Evolutionary conservation across 495 filamentous ascomycete genomes (phyloP).

Genomic region (Cercophora sp.): DNA sequence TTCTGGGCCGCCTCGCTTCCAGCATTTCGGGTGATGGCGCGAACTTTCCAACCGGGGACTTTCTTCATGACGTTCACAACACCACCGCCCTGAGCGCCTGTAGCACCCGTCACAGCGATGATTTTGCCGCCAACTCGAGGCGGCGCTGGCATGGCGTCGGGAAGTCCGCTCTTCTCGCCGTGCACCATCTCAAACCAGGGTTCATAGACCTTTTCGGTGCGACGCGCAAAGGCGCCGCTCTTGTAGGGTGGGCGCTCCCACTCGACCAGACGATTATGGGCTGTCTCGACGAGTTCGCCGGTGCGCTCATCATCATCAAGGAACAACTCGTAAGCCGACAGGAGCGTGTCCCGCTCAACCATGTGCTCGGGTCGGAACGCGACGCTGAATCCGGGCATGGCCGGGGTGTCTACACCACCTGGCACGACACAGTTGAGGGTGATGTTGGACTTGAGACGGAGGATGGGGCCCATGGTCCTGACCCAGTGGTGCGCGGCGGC

Average conservation of each 20-base stretch:
- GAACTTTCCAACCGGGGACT: slow-evolving; percentile 12
- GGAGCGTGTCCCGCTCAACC: slow-evolving; percentile 4
- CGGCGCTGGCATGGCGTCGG: neutral
- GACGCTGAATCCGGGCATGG: slow-evolving; percentile 34
- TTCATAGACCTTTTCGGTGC: slow-evolving; percentile 36
- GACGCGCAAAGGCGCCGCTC: slow-evolving; percentile 17
- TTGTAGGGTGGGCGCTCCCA: slow-evolving; percentile 25
- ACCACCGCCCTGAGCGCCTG: slow-evolving; percentile 18
- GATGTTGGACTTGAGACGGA: slow-evolving; percentile 37
- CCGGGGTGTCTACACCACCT: slow-evolving; percentile 31
- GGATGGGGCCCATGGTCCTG: slow-evolving; percentile 24
- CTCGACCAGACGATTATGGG: slow-evolving; percentile 28
- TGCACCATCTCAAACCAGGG: slow-evolving; percentile 39
- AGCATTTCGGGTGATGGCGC: slow-evolving; percentile 16
- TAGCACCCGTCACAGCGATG: slow-evolving; percentile 17
- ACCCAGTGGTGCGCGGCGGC: slow-evolving; percentile 40
- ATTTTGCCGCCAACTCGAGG: slow-evolving; percentile 5
- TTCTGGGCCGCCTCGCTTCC: slow-evolving; percentile 12
- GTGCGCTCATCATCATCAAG: slow-evolving; percentile 30
- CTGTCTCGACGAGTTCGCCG: slow-evolving; percentile 33
- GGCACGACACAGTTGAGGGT: slow-evolving; percentile 30
- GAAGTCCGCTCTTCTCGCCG: slow-evolving; percentile 33
- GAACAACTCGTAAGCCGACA: slow-evolving; percentile 29
- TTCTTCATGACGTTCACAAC: slow-evolving; percentile 16
- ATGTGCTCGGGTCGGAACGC: slow-evolving; percentile 33